phyloP scores from a whole-genome alignment of 306 rosid species.

The Castanea mollissima region DNA sequence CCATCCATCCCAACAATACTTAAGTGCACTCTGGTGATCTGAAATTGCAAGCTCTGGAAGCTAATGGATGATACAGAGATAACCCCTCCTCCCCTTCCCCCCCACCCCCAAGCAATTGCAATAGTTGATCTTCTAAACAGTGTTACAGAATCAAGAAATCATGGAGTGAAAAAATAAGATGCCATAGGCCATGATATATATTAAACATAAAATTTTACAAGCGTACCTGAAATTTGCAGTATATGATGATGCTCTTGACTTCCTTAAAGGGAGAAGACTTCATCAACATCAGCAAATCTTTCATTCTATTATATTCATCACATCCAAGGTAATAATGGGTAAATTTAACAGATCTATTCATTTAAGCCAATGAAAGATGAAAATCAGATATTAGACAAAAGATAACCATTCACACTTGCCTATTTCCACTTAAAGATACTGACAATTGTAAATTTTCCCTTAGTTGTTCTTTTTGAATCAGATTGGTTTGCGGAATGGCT shows the following conservation, averaged over 20 bases:
- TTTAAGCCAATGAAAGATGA: constrained; percentile 10
- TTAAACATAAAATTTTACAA: constrained; percentile 14
- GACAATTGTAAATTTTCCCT: constrained; percentile 74
- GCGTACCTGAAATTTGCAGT: constrained; percentile 94
- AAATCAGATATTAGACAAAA: not conserved
- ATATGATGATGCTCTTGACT: constrained; percentile 78
- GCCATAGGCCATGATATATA: constrained; percentile 15
- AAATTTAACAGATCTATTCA: constrained; percentile 17
- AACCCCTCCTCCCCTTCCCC: too few relatives aligned
- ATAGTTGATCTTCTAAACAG: not conserved
- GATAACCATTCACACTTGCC: constrained; percentile 52
- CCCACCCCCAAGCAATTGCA: too few relatives aligned
- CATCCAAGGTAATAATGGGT: constrained; percentile 6
- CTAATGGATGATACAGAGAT: not conserved
- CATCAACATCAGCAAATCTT: constrained; percentile 70
- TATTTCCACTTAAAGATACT: constrained; percentile 61
- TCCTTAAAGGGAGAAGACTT: constrained; percentile 72
- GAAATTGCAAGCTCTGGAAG: constrained; percentile 1
- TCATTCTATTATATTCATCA: constrained; percentile 51
- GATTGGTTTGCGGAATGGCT: constrained; percentile 68
- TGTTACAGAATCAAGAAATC: not conserved
- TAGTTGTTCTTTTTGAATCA: constrained; percentile 57
- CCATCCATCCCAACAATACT: constrained; percentile 4
- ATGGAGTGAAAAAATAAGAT: constrained; percentile 7
- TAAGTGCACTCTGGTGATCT: constrained; percentile 9